Conservation (phyloP, 768 basidiomycete genomes). For the Krasilnikovozyma curviuscula region DNA sequence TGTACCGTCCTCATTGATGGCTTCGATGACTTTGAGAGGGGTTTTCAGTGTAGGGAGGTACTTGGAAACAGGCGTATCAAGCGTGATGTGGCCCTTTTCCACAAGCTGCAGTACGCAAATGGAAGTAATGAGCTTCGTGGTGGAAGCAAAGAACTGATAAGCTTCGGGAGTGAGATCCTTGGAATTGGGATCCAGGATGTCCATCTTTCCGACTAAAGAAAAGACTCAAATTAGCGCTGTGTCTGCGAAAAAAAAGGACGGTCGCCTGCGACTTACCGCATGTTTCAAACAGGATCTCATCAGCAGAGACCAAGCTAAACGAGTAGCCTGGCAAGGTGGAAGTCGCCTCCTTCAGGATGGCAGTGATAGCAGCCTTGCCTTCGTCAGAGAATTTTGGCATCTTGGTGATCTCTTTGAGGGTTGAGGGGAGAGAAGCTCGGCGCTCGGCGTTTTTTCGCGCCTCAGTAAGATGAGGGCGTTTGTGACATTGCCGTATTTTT, state of each 20-base stretch:
- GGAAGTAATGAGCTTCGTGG: slow-evolving; percentile 19
- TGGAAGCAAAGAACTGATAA: slow-evolving; percentile 18
- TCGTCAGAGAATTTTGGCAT: no score
- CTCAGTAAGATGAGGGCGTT: no score
- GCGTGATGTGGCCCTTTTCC: slow-evolving; percentile 15
- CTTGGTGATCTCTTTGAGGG: no score
- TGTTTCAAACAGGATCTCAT: slow-evolving; percentile 15
- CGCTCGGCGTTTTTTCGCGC: no score
- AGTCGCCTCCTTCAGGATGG: background rate
- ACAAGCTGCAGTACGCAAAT: slow-evolving; percentile 19
- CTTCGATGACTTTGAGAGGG: slow-evolving; percentile 10
- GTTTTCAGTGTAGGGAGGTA: slow-evolving; percentile 12
- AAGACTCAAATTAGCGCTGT: no score
- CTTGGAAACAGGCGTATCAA: slow-evolving; percentile 15
- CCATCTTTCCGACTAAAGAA: slow-evolving; percentile 12
- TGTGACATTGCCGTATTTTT: no score
- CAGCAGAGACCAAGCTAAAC: slow-evolving; percentile 12
- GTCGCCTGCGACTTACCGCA: no score
- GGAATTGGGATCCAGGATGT: slow-evolving; percentile 10
- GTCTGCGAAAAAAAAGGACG: no score
- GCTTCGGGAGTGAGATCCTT: slow-evolving; percentile 10
- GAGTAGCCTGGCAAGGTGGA: slow-evolving; percentile 11
- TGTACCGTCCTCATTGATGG: slow-evolving; percentile 9
- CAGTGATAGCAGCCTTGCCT: background rate
- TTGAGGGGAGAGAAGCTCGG: no score